Conservation (phyloP, 441 rosid genomes). For the Populus hybrid region DNA sequence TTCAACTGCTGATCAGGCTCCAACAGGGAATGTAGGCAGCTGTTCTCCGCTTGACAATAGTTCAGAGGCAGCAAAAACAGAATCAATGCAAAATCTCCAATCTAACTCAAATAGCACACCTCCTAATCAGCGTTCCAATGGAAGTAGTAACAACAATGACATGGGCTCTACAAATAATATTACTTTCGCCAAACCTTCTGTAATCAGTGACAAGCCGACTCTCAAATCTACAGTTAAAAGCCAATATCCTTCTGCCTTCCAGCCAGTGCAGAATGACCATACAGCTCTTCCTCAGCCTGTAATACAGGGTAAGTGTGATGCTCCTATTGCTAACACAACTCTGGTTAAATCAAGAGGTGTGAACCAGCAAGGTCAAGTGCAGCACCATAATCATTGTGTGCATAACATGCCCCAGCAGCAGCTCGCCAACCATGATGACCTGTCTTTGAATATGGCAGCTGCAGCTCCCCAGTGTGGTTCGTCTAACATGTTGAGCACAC, state of each 20-base stretch:
- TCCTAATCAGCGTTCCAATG: conserved; percentile 49
- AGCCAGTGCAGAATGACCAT: conserved; percentile 32
- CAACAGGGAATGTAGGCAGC: conserved; percentile 49
- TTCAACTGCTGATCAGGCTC: conserved; percentile 60
- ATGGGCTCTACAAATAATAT: conserved; percentile 49
- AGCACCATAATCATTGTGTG: conserved; percentile 30
- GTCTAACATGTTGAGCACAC: conserved; percentile 46
- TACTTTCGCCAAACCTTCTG: conserved; percentile 40
- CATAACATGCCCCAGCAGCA: conserved; percentile 25
- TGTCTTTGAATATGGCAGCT: conserved; percentile 26
- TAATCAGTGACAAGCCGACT: conserved; percentile 33
- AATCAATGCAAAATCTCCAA: conserved; percentile 32
- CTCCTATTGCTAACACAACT: conserved; percentile 14
- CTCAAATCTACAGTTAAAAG: conserved; percentile 39
- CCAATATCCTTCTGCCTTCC: conserved; percentile 41
- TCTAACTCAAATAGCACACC: conserved; percentile 41
- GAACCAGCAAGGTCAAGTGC: conserved; percentile 30
- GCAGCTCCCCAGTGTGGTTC: conserved; percentile 50
- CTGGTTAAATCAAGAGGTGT: conserved; percentile 22
- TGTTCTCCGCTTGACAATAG: conserved; percentile 57
- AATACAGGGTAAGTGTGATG: conserved; percentile 31
- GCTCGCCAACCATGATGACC: conserved; percentile 26
- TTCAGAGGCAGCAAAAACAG: conserved; percentile 41
- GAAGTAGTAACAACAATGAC: conserved; percentile 57
- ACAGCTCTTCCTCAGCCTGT: conserved; percentile 23